phyloP scores from a whole-genome alignment of 176 grass and related monocot species.

The Paspalum notatum region DNA sequence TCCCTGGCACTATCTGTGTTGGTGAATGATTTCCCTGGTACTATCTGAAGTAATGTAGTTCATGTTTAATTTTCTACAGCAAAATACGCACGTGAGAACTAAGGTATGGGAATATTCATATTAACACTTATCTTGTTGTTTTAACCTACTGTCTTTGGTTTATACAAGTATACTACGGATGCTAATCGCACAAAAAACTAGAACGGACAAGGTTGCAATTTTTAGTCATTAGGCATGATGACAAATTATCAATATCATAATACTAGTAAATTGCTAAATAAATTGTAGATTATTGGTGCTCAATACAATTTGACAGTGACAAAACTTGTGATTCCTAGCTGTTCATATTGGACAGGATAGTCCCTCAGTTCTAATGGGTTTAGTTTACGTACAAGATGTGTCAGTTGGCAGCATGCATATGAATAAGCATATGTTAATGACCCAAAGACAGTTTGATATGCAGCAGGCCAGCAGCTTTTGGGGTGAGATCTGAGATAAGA shows the following conservation, averaged over 20 bases:
- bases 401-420: background rate
- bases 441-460: background rate
- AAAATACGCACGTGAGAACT: background rate
- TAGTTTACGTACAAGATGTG: background rate
- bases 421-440: background rate
- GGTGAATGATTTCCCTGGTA: background rate
- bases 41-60: background rate
- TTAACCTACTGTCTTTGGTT: background rate
- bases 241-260: background rate
- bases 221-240: background rate
- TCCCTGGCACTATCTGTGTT: background rate
- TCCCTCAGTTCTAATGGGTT: background rate
- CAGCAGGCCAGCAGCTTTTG: background rate
- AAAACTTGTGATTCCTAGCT: background rate
- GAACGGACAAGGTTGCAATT: background rate
- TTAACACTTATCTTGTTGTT: background rate
- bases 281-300: background rate
- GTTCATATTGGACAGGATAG: background rate
- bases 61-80: background rate
- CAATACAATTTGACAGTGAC: background rate
- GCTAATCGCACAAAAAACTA: background rate
- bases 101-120: background rate
- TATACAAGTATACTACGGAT: background rate
- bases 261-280: background rate
- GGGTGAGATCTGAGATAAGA: conserved; percentile 8